These are phyloP conservation scores for Myxozyma geophila DNA, from an alignment of 805 yeast species.

Conservation along the genomic window DNA sequence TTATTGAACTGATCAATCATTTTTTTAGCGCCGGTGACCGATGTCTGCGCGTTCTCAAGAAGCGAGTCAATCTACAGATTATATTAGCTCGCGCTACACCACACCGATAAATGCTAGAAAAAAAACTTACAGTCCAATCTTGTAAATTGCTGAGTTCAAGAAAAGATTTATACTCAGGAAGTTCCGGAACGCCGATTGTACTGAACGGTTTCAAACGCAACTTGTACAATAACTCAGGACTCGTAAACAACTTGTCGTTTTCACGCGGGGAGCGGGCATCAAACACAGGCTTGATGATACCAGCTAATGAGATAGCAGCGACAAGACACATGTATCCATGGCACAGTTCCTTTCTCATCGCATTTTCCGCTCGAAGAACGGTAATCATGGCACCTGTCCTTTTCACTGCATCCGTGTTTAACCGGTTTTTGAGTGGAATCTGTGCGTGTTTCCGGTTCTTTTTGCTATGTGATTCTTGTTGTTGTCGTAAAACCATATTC, in stretches of 20 bases:
- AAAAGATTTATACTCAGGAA: constrained; percentile 52
- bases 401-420: constrained; percentile 3
- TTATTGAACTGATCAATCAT: constrained; percentile 9
- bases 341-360: constrained; percentile 10
- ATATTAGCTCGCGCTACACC: background rate
- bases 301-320: constrained; percentile 23
- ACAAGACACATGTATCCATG: constrained; percentile 19
- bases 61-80: constrained; percentile 11
- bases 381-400: background rate
- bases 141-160: constrained; percentile 6
- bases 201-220: constrained; percentile 79
- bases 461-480: constrained; percentile 3
- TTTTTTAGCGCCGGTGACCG: constrained; percentile 7
- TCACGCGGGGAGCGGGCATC: background rate
- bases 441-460: background rate
- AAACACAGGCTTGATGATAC: constrained; percentile 5
- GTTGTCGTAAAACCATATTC: constrained; percentile 1
- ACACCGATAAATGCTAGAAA: background rate
- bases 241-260: constrained; percentile 22
- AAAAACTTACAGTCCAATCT: constrained; percentile 13
- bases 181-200: constrained; percentile 75
- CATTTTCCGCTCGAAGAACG: background rate
- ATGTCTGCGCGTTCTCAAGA: constrained; percentile 9
- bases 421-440: background rate
- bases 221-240: constrained; percentile 49